Evolutionary conservation across 768 basidiomycete genomes (phyloP), one percentile per base, ranked within the genome.

Genomic region (Phaffia tasmanica): DNA sequence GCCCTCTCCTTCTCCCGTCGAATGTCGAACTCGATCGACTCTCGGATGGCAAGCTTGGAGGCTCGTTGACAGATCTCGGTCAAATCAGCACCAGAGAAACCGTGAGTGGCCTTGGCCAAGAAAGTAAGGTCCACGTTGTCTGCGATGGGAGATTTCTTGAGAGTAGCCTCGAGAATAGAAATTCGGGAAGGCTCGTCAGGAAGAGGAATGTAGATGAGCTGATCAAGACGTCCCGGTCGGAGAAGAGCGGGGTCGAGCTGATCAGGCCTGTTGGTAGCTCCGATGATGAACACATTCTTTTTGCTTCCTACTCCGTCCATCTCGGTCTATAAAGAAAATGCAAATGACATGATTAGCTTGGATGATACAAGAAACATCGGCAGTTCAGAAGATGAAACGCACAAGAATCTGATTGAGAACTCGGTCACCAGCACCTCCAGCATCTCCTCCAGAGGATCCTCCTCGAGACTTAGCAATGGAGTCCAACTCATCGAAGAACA

Each of bases 401-500:
- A 76, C 75, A 62, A 76, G 65, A 63, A 76, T 75, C 71, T 76
- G 76, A 79, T 99, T 97, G 67, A 99, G 82, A 19, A 98, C 95
- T 80, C 95, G 90, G 75, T 99, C 95, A 48, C 94, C 87, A 16
- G 95, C 94, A 70, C 95, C 95, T 70, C 95, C 95, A 63, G 79
- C 95, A 78, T 98, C 95, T 49, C 92, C 92, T 11, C 81, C 79
- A 2, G 83, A 81, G 25, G 84, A 83, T 27, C 77, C 77, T 69
- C 95, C 95, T 79, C 95, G 89, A 62, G 92, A 84, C 80, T 98
- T 98, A 56, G 95, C 95, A 73, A 99, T 98, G 19, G 94, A 95
- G 77, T 99, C 95, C 76, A 99, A 81, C 78, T 99, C 95, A 73
- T 99, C 95, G 79, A 99, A 99, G 88, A 99, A 99, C 91, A 99